These are phyloP conservation scores for Yarrowia galli DNA, from an alignment of 1,139 yeast species.

Conservation along the genomic window DNA sequence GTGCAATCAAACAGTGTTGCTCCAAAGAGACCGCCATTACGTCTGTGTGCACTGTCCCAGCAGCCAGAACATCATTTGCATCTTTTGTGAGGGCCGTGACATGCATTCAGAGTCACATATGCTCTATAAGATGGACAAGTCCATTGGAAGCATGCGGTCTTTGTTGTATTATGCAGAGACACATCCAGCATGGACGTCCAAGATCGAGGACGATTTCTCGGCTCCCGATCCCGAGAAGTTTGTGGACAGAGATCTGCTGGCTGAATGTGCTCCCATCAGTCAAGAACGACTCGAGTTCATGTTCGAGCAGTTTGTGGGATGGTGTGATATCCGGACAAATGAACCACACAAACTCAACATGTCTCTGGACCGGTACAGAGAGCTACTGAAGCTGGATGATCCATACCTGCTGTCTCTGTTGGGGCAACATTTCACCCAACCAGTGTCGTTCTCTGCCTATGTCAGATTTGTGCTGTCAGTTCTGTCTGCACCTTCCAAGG, in stretches of 20 bases:
- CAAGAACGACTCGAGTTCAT: conserved; percentile 24
- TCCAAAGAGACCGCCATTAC: conserved; percentile 20
- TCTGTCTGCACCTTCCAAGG: conserved; percentile 8
- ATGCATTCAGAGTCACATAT: conserved; percentile 43
- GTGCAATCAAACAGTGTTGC: conserved; percentile 1
- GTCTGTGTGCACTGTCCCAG: conserved; percentile 36
- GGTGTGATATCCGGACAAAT: conserved; percentile 25
- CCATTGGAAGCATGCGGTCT: conserved; percentile 21
- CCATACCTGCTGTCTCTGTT: conserved; percentile 15
- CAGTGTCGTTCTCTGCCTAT: conserved; percentile 11
- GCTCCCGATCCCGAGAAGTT: conserved; percentile 29
- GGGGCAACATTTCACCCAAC: conserved; percentile 21
- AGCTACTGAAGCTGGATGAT: conserved; percentile 27
- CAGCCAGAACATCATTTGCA: conserved; percentile 19
- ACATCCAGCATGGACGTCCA: conserved; percentile 27
- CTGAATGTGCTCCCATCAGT: conserved; percentile 9
- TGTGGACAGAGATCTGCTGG: conserved; percentile 17
- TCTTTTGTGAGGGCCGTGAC: conserved; percentile 43
- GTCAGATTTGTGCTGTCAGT: conserved; percentile 16
- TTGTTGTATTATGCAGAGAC: conserved; percentile 23
- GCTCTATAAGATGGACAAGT: conserved; percentile 43
- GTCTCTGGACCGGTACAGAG: conserved; percentile 22
- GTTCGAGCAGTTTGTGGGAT: conserved; percentile 34
- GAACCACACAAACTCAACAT: neutral
- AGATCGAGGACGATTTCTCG: conserved; percentile 19